Percentiles rank a stretch among this genome's conserved stretches.
These are phyloP conservation scores for Phialocephala subalpina DNA, from an alignment of 2,329 filamentous ascomycete species.

Conservation along the genomic window DNA sequence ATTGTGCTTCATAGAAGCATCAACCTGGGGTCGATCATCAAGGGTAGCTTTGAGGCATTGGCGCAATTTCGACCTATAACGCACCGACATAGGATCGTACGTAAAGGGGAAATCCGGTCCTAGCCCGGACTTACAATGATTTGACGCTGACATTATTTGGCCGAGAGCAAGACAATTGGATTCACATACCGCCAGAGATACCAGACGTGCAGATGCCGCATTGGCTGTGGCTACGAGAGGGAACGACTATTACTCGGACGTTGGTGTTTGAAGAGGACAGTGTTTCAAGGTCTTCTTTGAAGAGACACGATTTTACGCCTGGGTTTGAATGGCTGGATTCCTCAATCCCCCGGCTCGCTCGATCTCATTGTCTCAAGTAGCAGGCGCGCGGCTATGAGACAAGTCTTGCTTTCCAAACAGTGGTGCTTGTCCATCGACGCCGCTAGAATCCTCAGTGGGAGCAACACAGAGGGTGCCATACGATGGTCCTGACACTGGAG, in stretches of 20 bases:
- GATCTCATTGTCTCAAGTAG: too few relatives aligned
- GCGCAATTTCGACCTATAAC: background rate
- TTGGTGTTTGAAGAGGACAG: background rate
- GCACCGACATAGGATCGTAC: background rate
- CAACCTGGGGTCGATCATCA: constrained; percentile 6
- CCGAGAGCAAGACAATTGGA: background rate
- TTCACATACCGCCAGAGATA: background rate
- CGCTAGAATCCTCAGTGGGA: too few relatives aligned
- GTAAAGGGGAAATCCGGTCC: background rate
- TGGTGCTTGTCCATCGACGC: too few relatives aligned
- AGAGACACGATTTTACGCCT: background rate
- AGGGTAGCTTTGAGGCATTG: background rate
- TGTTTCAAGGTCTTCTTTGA: background rate
- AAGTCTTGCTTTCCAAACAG: too few relatives aligned
- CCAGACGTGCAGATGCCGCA: background rate
- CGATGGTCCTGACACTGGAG: too few relatives aligned
- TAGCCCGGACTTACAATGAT: background rate
- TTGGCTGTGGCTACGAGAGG: background rate
- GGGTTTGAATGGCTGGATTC: background rate
- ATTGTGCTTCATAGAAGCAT: background rate
- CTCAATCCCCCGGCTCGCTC: background rate
- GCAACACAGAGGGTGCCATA: too few relatives aligned
- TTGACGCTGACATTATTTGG: background rate
- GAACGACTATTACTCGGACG: background rate
- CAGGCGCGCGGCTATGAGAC: too few relatives aligned